Percentiles rank a stretch among this genome's conserved stretches.
phyloP scores from a whole-genome alignment of 768 basidiomycete genomes.

The Tulasnella calospora region DNA sequence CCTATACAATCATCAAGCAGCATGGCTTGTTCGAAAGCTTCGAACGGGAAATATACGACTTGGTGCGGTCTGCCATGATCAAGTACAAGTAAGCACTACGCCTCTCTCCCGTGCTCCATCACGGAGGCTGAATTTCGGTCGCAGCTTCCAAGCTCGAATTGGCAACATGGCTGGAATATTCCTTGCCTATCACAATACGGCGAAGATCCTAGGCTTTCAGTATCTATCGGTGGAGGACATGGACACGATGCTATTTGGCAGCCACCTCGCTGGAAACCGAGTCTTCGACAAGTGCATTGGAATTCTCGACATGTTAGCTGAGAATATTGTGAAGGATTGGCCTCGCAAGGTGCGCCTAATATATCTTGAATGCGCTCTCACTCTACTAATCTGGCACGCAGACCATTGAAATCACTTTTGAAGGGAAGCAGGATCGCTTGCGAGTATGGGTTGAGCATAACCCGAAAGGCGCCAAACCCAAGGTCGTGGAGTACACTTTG shows the following conservation, averaged over 20 bases:
- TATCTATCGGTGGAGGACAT: slow-evolving; percentile 84
- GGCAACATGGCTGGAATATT: slow-evolving; percentile 96
- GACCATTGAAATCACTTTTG: slow-evolving; percentile 59
- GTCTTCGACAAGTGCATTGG: slow-evolving; percentile 71
- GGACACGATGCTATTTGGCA: slow-evolving; percentile 75
- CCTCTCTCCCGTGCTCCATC: not conserved
- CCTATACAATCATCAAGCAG: slow-evolving; percentile 63
- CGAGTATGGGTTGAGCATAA: slow-evolving; percentile 55
- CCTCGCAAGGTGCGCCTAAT: slow-evolving; percentile 54
- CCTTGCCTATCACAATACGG: slow-evolving; percentile 83
- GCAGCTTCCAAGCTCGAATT: slow-evolving; percentile 89
- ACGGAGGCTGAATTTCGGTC: slow-evolving; percentile 14
- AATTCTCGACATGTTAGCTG: slow-evolving; percentile 61
- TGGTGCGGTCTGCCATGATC: slow-evolving; percentile 88
- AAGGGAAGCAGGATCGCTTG: slow-evolving; percentile 50
- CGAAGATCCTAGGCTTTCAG: slow-evolving; percentile 86
- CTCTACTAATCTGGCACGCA: slow-evolving; percentile 30
- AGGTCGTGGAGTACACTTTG: slow-evolving; percentile 59
- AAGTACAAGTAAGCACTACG: slow-evolving; percentile 66
- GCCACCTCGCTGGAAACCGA: slow-evolving; percentile 54
- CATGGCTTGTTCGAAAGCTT: slow-evolving; percentile 71
- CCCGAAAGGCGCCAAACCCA: slow-evolving; percentile 37
- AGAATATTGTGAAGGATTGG: slow-evolving; percentile 55
- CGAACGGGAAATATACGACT: slow-evolving; percentile 91
- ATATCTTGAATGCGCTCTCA: slow-evolving; percentile 17